These are phyloP conservation scores for Rhizopogon vesiculosus DNA, from an alignment of 768 basidiomycete genomes.

Conservation along the genomic window DNA sequence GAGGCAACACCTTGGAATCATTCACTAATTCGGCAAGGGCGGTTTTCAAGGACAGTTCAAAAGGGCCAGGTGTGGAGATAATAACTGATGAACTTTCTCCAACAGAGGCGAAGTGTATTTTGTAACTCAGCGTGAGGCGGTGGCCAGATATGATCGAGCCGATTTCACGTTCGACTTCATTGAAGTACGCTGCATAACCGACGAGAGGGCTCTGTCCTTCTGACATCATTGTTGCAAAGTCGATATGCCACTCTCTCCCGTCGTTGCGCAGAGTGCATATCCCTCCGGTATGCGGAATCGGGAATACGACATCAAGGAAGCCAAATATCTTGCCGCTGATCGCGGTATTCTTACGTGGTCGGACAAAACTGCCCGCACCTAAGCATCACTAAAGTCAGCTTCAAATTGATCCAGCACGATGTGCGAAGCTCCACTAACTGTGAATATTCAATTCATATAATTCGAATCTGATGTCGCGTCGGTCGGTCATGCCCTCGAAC, in stretches of 20 bases:
- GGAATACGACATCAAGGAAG: constrained; percentile 48
- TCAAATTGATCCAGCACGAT: background rate
- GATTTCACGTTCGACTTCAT: constrained; percentile 44
- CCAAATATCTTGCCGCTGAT: constrained; percentile 42
- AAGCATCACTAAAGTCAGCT: background rate
- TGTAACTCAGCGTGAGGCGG: constrained; percentile 42
- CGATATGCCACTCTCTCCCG: constrained; percentile 31
- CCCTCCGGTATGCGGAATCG: constrained; percentile 42
- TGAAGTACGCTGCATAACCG: constrained; percentile 38
- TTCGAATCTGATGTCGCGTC: constrained; percentile 23
- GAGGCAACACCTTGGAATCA: constrained; percentile 23
- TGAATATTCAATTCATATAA: constrained; percentile 46
- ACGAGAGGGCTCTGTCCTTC: constrained; percentile 12
- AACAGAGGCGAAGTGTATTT: constrained; percentile 23
- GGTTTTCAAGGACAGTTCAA: constrained; percentile 8
- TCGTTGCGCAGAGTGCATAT: constrained; percentile 31
- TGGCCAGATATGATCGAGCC: constrained; percentile 34
- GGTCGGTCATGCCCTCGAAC: constrained; percentile 14
- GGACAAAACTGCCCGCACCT: constrained; percentile 45
- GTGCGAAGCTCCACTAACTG: constrained; percentile 19
- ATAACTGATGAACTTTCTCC: background rate
- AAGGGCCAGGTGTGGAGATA: background rate
- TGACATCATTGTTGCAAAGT: constrained; percentile 27
- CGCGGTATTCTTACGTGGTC: constrained; percentile 46
- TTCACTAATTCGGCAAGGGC: constrained; percentile 21